phyloP scores from a whole-genome alignment of 2,329 filamentous ascomycete genomes.

The Fusarium sulawesiense region DNA sequence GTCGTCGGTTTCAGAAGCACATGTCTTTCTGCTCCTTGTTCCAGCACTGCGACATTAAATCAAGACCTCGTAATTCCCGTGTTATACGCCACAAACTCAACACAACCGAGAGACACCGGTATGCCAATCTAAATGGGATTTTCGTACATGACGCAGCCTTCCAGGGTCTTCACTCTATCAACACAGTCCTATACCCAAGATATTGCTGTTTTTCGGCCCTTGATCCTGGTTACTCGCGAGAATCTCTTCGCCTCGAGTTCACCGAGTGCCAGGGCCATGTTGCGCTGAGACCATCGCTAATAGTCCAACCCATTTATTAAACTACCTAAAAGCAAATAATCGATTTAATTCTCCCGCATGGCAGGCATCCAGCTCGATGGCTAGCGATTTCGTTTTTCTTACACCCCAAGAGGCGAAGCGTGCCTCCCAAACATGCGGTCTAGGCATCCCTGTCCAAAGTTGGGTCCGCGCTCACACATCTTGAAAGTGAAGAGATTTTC shows the following conservation, averaged over 20 bases:
- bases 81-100: constrained; percentile 16
- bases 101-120: constrained; percentile 17
- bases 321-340: constrained; percentile 20
- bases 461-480: constrained; percentile 27
- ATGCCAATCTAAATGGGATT: constrained; percentile 7
- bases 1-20: constrained; percentile 26
- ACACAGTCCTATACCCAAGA: constrained; percentile 4
- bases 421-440: constrained; percentile 42
- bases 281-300: constrained; percentile 16
- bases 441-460: constrained; percentile 41
- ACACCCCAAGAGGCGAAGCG: constrained; percentile 27
- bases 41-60: constrained; percentile 15
- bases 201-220: constrained; percentile 19
- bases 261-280: constrained; percentile 21
- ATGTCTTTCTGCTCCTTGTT: constrained; percentile 27
- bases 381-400: not conserved
- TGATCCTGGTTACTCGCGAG: constrained; percentile 29
- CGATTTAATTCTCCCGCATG: constrained; percentile 12
- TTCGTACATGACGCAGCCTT: constrained; percentile 33
- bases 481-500: constrained; percentile 40
- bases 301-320: constrained; percentile 20
- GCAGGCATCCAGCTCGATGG: constrained; percentile 15
- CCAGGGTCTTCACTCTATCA: constrained; percentile 23
- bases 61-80: constrained; percentile 19
- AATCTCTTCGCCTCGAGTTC: constrained; percentile 32